Evolutionary conservation across 345 rosid species (phyloP).

Genomic region (Lagerstroemia speciosa): DNA sequence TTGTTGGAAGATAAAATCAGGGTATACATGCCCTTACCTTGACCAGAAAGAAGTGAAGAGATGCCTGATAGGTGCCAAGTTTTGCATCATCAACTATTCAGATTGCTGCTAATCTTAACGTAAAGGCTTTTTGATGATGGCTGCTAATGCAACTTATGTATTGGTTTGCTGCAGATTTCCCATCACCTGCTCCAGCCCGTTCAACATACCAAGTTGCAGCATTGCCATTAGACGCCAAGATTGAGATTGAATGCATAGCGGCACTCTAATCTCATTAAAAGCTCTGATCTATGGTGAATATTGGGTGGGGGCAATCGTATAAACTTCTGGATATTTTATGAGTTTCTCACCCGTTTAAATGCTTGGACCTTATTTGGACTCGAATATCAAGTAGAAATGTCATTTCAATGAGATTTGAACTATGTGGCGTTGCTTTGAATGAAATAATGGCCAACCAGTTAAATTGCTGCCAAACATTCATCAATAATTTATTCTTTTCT

Average conservation of each 20-base stretch:
- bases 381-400: not conserved
- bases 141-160: not conserved
- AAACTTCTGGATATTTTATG: not conserved
- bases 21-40: not conserved
- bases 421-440: not conserved
- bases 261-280: constrained; percentile 21
- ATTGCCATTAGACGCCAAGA: constrained; percentile 74
- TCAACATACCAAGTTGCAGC: constrained; percentile 97
- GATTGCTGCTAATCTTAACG: not conserved
- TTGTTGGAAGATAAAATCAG: not conserved
- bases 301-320: not conserved
- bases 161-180: constrained; percentile 53
- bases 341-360: not conserved
- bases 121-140: not conserved
- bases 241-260: constrained; percentile 95
- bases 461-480: not conserved
- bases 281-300: not conserved
- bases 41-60: not conserved
- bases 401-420: not conserved
- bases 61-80: not conserved
- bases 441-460: not conserved
- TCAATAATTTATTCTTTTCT: too few relatives aligned
- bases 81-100: not conserved
- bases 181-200: constrained; percentile 77
- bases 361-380: not conserved